Base-by-base conservation (phyloP, 1,284 basidiomycete genomes). In the Ceratobasidium sp. region DNA sequence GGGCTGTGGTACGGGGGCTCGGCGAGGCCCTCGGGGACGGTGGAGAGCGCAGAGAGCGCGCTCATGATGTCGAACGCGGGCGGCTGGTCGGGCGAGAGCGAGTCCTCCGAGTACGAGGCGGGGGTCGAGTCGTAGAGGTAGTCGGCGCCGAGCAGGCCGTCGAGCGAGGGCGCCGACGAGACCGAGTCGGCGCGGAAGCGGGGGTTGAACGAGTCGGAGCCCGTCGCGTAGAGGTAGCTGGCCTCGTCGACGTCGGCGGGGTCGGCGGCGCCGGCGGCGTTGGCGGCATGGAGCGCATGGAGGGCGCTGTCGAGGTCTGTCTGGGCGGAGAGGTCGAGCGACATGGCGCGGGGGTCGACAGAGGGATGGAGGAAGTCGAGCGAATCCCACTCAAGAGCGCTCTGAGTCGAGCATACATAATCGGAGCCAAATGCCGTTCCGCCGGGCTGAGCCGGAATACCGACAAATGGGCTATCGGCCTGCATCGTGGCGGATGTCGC, bases 111-210 rank as follows among this genome's bases (percentile, higher is more conserved):
- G 64, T 74, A 75, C 31, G 74, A 74, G 53, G 66, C 58, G 53
- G 69, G 58, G 31, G 49, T 49, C 61, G 71, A 22, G 74, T 72
- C 48, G 69, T 64, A 74, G 71, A 76, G 65, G 75, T 73, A 76
- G 72, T 77, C 74, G 73, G 68, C 58, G 39, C 59, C 59, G 37
- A 61, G 59, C 49, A 56, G 37, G 48, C 62, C 39, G 59, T 73
- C 68, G 65, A 76, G 61, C 65, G 77, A 66, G 75, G 68, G 41
- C 41, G 86, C 88, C 6, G 89, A 88, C 24, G 89, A 88, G 0
- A 90, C 89, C 61, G 89, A 88, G 58, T 87, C 88, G 83, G 87
- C 84, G 75, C 89, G 87, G 82, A 90, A 90, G 78, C 89, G 84
- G 76, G 86, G 84, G 74, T 84, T 83, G 80, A 88, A 89, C 9